phyloP scores from a whole-genome alignment of 768 basidiomycete species.

The Tulasnella sp. region DNA sequence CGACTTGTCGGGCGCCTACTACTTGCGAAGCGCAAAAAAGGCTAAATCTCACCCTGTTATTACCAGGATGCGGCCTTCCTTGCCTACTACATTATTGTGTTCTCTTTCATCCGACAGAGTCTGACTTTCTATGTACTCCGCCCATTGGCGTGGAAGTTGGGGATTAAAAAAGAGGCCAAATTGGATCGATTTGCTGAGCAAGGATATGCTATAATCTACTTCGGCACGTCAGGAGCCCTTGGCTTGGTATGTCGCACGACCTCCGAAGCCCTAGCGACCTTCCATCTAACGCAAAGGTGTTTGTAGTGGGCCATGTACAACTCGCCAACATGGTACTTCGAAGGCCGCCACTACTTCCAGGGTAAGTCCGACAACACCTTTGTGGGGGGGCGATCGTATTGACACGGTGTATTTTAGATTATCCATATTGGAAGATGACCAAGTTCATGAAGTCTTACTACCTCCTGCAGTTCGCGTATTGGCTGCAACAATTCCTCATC shows the following conservation, averaged over 20 bases:
- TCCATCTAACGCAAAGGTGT: background rate
- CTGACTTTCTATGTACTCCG: constrained; percentile 65
- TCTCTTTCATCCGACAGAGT: constrained; percentile 82
- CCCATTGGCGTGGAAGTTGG: constrained; percentile 70
- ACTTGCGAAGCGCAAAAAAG: background rate
- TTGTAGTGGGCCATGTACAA: constrained; percentile 77
- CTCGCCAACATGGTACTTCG: constrained; percentile 84
- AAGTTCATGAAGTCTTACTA: constrained; percentile 89
- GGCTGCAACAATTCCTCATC: constrained; percentile 91
- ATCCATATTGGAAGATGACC: constrained; percentile 88
- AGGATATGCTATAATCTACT: constrained; percentile 84
- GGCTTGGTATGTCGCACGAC: constrained; percentile 64
- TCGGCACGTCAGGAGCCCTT: constrained; percentile 66
- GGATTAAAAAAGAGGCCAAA: constrained; percentile 68
- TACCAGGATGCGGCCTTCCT: constrained; percentile 74
- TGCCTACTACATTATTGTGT: constrained; percentile 82
- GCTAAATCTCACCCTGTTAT: background rate
- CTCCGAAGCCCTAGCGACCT: background rate
- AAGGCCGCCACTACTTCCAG: constrained; percentile 82
- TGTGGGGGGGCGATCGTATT: background rate
- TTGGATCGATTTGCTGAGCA: constrained; percentile 89
- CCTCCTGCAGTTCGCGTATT: constrained; percentile 89
- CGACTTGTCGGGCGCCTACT: background rate
- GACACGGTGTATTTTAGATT: constrained; percentile 52
- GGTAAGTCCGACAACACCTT: constrained; percentile 49